A percentile compares a stretch with the other conserved stretches of the same genome.
phyloP scores from a whole-genome alignment of 495 filamentous ascomycete species.

The Darksidea phi region DNA sequence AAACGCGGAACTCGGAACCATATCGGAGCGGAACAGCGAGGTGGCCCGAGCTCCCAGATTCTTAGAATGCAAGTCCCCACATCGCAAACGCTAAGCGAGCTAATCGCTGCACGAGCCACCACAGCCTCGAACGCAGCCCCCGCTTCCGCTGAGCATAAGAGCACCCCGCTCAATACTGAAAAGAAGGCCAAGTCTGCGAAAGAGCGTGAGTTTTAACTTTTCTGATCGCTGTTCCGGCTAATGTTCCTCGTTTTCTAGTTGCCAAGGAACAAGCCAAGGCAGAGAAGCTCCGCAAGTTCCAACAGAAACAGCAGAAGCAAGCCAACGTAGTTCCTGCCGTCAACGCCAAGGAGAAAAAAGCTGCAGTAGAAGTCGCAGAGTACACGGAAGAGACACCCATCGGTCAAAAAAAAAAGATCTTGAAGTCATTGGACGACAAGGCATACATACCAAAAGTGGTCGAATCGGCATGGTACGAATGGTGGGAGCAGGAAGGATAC shows the following conservation, averaged over 20 bases:
- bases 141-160: no score
- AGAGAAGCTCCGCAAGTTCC: slow-evolving; percentile 60
- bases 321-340: slow-evolving; percentile 5
- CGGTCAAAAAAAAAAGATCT: slow-evolving; percentile 45
- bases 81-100: no score
- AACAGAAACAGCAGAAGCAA: slow-evolving; percentile 51
- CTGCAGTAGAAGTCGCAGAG: slow-evolving; percentile 50
- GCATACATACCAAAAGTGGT: slow-evolving; percentile 59
- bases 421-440: slow-evolving; percentile 47
- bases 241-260: no score
- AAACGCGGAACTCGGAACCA: no score
- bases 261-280: slow-evolving; percentile 60
- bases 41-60: no score
- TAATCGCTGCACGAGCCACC: no score
- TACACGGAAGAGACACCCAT: slow-evolving; percentile 47
- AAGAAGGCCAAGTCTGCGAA: slow-evolving; percentile 48
- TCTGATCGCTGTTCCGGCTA: no score
- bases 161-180: no score
- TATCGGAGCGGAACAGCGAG: no score
- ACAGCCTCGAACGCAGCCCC: no score
- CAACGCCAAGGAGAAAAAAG: slow-evolving; percentile 46
- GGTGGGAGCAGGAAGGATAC: slow-evolving; percentile 65
- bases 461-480: slow-evolving; percentile 57
- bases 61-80: no score
- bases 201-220: slow-evolving; percentile 54